Conservation (phyloP, 768 basidiomycete genomes). For the Amylocystis lapponica region DNA sequence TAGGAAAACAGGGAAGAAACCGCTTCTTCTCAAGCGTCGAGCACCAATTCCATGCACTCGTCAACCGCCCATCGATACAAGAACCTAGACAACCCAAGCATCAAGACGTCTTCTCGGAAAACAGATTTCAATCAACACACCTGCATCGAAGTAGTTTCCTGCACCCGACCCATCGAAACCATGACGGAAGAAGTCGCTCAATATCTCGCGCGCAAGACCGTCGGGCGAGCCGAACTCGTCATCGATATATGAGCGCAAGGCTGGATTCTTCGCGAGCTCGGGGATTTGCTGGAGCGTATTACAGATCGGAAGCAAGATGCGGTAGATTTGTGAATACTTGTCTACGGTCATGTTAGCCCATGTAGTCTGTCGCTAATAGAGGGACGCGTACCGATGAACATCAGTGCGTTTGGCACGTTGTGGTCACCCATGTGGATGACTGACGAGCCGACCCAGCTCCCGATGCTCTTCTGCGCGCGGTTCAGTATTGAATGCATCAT, state of each 20-base stretch:
- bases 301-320: slow-evolving; percentile 83
- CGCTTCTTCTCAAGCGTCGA: slow-evolving; percentile 79
- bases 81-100: slow-evolving; percentile 34
- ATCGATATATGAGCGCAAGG: slow-evolving; percentile 70
- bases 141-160: slow-evolving; percentile 86
- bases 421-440: slow-evolving; percentile 90
- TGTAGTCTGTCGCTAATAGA: not conserved
- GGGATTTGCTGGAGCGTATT: slow-evolving; percentile 75
- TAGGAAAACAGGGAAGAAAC: slow-evolving; percentile 75
- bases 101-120: not conserved
- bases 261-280: slow-evolving; percentile 57
- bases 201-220: slow-evolving; percentile 60
- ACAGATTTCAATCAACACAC: not conserved
- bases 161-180: slow-evolving; percentile 90
- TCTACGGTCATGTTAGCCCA: slow-evolving; percentile 32
- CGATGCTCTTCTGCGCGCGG: slow-evolving; percentile 76
- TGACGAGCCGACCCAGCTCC: slow-evolving; percentile 79
- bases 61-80: slow-evolving; percentile 77
- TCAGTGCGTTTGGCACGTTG: slow-evolving; percentile 76
- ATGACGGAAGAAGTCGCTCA: slow-evolving; percentile 82
- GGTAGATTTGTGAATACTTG: slow-evolving; percentile 90
- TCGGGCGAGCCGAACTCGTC: slow-evolving; percentile 78
- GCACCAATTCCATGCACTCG: slow-evolving; percentile 94
- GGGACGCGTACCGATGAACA: slow-evolving; percentile 62
- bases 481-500: slow-evolving; percentile 87